Base-by-base conservation (phyloP, 2,329 filamentous ascomycete species). In the Metarhizium guizhouense region DNA sequence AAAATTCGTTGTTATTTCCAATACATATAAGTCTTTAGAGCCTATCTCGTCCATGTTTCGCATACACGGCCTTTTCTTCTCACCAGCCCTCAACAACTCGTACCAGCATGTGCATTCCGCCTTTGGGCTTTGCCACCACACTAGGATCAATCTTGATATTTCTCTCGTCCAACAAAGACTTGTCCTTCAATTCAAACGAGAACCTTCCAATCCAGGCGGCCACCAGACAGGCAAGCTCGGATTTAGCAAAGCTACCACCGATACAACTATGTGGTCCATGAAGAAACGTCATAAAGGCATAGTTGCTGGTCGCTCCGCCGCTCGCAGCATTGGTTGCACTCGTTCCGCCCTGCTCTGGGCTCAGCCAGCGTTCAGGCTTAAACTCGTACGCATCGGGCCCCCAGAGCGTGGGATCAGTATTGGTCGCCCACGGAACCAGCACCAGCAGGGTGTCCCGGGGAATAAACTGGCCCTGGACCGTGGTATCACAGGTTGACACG, bases 151-250 rank as follows among this genome's bases (percentile, higher is more conserved):
- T 82, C 50, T 80, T 70, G 45, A 92, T 67, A 61, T 86, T 82
- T 52, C 74, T 76, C 70, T 90, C 83, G 64, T 87, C 84, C 66
- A 84, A 71, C 66, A 85, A 79, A 58, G 84, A 79, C 64, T 81
- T 72, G 62, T 84, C 72, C 59, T 70, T 68, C 53, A 84, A 65
- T 60, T 72, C 72, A 65, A 85, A 83, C 64, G 84, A 78, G 69
- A 94, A 95, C 45, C 81, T 78, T 1, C 90, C 90, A 3, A 92
- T 79, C 77, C 87, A 83, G 13, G 82, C 79, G 20, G 90, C 91
- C 43, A 96, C 67, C 59, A 96, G 72, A 65, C 87, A 92, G 8
- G 89, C 90, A 70, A 95, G 88, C 74, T 96, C 92, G 1, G 86
- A 83, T 66, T 84, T 86, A 0, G 91, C 87, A 71, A 95, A 95